These are phyloP conservation scores for Parascedosporium putredinis DNA, from an alignment of 2,329 filamentous ascomycete species.

Conservation along the genomic window DNA sequence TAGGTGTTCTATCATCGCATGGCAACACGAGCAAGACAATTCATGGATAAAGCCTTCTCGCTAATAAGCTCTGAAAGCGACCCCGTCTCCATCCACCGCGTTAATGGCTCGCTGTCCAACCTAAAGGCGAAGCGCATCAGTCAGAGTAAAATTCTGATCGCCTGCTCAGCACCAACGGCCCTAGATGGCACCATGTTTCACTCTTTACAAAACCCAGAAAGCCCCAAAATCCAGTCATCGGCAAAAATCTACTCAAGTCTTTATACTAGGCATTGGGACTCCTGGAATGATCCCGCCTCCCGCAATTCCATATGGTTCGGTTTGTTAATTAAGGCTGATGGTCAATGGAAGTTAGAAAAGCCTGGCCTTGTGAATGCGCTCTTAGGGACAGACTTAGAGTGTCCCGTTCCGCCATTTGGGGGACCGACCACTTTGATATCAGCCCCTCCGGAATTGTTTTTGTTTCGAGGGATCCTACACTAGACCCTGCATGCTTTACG, in stretches of 20 bases:
- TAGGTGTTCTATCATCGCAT: conserved; percentile 5
- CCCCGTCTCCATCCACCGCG: conserved; percentile 7
- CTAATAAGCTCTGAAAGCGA: conserved; percentile 2
- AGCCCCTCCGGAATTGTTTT: conserved; percentile 56
- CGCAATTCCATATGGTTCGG: conserved; percentile 66
- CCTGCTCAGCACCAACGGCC: conserved; percentile 53
- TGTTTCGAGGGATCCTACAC: conserved; percentile 61
- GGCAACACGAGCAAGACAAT: too few relatives aligned
- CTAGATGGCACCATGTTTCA: conserved; percentile 62
- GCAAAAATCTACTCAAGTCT: conserved; percentile 64
- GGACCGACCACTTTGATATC: conserved; percentile 70
- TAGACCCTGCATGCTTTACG: conserved; percentile 65
- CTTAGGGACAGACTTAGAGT: conserved; percentile 46
- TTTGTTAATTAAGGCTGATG: conserved; percentile 37
- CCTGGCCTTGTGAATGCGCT: conserved; percentile 53
- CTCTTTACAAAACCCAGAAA: conserved; percentile 48
- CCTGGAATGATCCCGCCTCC: conserved; percentile 59
- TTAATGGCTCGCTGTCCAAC: conserved; percentile 41
- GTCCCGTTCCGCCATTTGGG: conserved; percentile 68
- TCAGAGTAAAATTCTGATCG: conserved; percentile 40
- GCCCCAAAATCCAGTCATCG: conserved; percentile 48
- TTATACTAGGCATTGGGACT: conserved; percentile 76
- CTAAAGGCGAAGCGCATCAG: conserved; percentile 45
- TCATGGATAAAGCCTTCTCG: too few relatives aligned
- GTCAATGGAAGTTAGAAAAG: conserved; percentile 29